Evolutionary conservation across 306 rosid species (phyloP).

Genomic region (Ammopiptanthus mongolicus): DNA sequence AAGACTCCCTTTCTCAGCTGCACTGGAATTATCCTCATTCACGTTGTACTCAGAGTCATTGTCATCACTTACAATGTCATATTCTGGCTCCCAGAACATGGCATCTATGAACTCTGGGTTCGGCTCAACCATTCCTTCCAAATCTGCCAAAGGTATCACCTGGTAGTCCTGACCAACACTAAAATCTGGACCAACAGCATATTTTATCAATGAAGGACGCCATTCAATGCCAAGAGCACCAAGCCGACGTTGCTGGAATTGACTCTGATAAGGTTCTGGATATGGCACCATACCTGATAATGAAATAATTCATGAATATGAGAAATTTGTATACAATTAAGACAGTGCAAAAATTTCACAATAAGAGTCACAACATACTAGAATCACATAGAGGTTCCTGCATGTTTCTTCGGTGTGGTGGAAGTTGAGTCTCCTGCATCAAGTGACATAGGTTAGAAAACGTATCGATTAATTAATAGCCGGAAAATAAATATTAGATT

Average conservation of each 20-base stretch:
- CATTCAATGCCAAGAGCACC: conserved; percentile 88
- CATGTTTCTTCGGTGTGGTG: conserved; percentile 58
- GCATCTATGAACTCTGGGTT: conserved; percentile 74
- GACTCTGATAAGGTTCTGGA: conserved; percentile 86
- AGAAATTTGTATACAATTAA: conserved; percentile 10
- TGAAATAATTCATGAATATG: conserved; percentile 19
- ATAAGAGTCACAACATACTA: conserved; percentile 45
- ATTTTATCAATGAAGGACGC: conserved; percentile 68
- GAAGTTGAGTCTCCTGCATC: conserved; percentile 78
- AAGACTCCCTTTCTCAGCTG: conserved; percentile 56
- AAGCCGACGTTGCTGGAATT: conserved; percentile 72
- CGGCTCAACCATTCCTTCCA: conserved; percentile 73
- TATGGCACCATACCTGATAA: conserved; percentile 80
- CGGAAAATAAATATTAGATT: neutral
- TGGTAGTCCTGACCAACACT: conserved; percentile 56
- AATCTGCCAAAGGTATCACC: conserved; percentile 78
- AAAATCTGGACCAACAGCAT: conserved; percentile 58
- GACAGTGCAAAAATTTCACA: conserved; percentile 6
- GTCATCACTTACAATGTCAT: conserved; percentile 62
- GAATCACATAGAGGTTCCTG: conserved; percentile 91
- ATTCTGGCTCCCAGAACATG: conserved; percentile 77
- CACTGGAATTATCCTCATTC: conserved; percentile 65
- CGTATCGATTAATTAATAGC: neutral
- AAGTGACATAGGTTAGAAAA: conserved; percentile 12
- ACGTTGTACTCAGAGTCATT: conserved; percentile 77